Base-by-base conservation (phyloP, 176 grass and related monocot species). In the Musa itinerans region DNA sequence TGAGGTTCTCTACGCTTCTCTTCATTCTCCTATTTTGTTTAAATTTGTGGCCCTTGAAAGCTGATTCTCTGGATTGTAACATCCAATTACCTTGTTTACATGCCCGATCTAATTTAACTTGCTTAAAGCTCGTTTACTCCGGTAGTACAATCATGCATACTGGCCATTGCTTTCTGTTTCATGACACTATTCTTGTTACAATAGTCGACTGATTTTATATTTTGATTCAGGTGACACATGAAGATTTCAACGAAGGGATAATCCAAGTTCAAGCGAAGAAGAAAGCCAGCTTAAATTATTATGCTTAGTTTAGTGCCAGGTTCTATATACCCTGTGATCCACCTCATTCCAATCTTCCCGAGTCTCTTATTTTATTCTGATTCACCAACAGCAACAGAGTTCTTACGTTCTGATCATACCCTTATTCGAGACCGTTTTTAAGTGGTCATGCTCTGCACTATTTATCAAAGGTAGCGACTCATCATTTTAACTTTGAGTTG, bases 1-100 rank as follows among this genome's bases (percentile, higher is more conserved):
- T 17, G 94, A 98, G 84, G 94, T 97, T 27, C 34, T 52, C 55
- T 19, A 68, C 22, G 54, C 52, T 19, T 72, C 26, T 54, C 58
- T 64, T 29, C 69, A 16, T 86, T 25, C 0, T 25, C 0, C 43
- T 70, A 20, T 50, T 3, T 11, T 70, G 14, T 70, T 50, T 50
- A 70, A 16, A 20, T 11, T 70, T 8, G 51, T 19, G 15, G 0
- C 20, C 51, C 4, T 6, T 43, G 34, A 43, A 43, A 43, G 34
- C 34, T 43, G 34, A 43, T 0, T 43, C 34, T 43, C 34, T 43
- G 34, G 4, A 5, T 43, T 43, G 34, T 20, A 9, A 20, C 11
- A 50, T 52, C 12, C 16, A 50, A 70, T 21, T 11, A 70, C 2
- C 3, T 9, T 20, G 50, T 19, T n/a, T 50, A 9, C 15, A 19